A percentile compares a stretch with the other conserved stretches of the same genome.
phyloP scores from a whole-genome alignment of 345 rosid genomes.

The Eucalyptus rudis region DNA sequence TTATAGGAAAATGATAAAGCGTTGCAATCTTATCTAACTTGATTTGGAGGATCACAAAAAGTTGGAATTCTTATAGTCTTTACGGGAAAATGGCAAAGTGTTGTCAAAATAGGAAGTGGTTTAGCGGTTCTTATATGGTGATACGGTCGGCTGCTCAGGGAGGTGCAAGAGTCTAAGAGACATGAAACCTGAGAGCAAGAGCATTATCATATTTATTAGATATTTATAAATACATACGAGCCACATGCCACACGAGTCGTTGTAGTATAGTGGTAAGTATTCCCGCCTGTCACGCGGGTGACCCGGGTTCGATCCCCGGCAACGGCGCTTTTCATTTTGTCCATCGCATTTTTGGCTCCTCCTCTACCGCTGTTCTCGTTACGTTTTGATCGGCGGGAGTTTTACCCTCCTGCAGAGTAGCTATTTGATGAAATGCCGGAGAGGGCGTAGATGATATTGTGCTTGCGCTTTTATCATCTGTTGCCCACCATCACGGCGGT shows the following conservation, averaged over 20 bases:
- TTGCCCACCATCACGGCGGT: background rate
- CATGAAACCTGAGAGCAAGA: background rate
- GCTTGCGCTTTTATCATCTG: background rate
- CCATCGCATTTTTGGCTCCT: background rate
- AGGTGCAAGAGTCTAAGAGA: background rate
- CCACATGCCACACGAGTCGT: conserved; percentile 5
- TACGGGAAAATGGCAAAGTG: background rate
- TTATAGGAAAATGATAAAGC: background rate
- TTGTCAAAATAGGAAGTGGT: background rate
- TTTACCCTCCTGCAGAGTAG: background rate
- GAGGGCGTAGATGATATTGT: background rate
- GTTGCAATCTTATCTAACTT: background rate
- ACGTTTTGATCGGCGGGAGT: background rate
- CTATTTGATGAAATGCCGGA: background rate
- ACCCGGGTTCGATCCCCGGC: conserved; percentile 99
- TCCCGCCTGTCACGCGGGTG: conserved; percentile 95
- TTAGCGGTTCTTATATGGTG: background rate
- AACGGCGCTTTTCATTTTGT: conserved; percentile 21
- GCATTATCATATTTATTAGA: no score
- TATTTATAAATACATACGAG: no score
- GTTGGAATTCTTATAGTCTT: background rate
- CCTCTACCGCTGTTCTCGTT: background rate
- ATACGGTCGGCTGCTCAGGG: background rate
- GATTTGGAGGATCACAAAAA: background rate
- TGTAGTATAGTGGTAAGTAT: conserved; percentile 97